Evolutionary conservation across 345 rosid species (phyloP).

Genomic region (Ceriops tagal): DNA sequence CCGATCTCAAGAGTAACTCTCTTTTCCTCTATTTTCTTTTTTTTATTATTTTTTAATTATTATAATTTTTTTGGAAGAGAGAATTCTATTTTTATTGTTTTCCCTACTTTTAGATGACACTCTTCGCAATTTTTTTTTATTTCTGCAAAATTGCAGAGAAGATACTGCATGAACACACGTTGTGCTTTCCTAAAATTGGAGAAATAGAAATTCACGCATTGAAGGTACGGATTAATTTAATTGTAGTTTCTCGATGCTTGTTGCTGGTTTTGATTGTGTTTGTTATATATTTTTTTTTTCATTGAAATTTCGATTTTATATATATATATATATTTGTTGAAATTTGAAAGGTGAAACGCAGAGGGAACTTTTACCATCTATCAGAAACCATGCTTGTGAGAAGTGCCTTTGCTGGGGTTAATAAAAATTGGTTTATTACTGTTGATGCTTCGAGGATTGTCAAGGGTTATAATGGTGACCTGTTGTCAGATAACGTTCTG

Average conservation of each 20-base stretch:
- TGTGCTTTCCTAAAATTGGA: slow-evolving; percentile 49
- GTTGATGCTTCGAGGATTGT: slow-evolving; percentile 41
- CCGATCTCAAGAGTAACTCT: slow-evolving; percentile 51
- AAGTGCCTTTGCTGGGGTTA: slow-evolving; percentile 43
- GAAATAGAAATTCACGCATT: slow-evolving; percentile 43
- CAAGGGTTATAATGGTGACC: slow-evolving; percentile 14
- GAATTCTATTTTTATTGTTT: not conserved
- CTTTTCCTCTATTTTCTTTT: not conserved
- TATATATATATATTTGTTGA: not conserved
- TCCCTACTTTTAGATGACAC: not conserved
- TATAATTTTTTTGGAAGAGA: not conserved
- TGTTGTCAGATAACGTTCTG: slow-evolving; percentile 1
- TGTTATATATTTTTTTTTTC: not conserved
- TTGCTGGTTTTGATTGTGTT: not conserved
- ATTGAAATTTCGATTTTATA: not conserved
- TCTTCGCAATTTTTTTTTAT: not conserved
- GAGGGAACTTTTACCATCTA: slow-evolving; percentile 44
- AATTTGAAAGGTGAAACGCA: slow-evolving; percentile 42
- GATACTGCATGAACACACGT: slow-evolving; percentile 38
- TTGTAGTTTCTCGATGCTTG: not conserved
- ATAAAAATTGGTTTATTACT: slow-evolving; percentile 44
- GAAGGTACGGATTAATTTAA: slow-evolving; percentile 35
- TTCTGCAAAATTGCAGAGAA: slow-evolving; percentile 33
- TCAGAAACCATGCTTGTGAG: slow-evolving; percentile 45
- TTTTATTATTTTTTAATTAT: not conserved